Percentiles rank a stretch among this genome's conserved stretches.
Evolutionary conservation across 345 rosid species (phyloP).

Genomic region (Boechera retrofracta): DNA sequence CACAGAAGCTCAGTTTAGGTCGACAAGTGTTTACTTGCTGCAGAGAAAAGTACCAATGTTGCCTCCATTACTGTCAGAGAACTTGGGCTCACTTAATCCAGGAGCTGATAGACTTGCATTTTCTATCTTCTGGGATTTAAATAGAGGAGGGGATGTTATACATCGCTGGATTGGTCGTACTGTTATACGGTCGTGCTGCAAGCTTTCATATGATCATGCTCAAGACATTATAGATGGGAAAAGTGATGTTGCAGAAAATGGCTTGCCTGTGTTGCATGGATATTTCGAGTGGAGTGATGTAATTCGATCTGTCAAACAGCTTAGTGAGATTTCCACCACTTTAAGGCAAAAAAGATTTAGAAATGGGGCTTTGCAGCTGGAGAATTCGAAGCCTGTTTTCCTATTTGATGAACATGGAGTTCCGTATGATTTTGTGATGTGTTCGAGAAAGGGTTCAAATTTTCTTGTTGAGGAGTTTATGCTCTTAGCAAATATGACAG

Average conservation of each 20-base stretch:
- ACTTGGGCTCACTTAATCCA: conserved; percentile 76
- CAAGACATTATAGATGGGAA: conserved; percentile 66
- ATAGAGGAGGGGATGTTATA: conserved; percentile 57
- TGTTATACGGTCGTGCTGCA: conserved; percentile 80
- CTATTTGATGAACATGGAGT: conserved; percentile 73
- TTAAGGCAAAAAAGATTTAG: conserved; percentile 65
- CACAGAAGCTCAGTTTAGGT: conserved; percentile 75
- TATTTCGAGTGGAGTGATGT: conserved; percentile 71
- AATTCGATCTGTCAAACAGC: conserved; percentile 58
- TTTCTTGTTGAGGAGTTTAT: conserved; percentile 91
- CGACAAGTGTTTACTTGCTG: conserved; percentile 79
- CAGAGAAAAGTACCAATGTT: conserved; percentile 75
- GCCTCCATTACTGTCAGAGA: conserved; percentile 77
- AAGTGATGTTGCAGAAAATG: conserved; percentile 40
- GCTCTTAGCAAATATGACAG: conserved; percentile 89
- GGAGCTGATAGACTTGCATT: conserved; percentile 86
- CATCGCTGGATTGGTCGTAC: conserved; percentile 86
- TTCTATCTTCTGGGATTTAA: conserved; percentile 83
- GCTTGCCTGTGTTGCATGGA: conserved; percentile 65
- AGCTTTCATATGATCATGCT: conserved; percentile 83
- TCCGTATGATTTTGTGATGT: conserved; percentile 65
- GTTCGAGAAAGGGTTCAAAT: conserved; percentile 56
- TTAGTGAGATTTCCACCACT: conserved; percentile 61
- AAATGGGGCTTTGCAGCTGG: conserved; percentile 80
- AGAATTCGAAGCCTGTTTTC: conserved; percentile 59